Conservation (phyloP, 2,329 filamentous ascomycete genomes). For the Aspergillus sclerotialis region DNA sequence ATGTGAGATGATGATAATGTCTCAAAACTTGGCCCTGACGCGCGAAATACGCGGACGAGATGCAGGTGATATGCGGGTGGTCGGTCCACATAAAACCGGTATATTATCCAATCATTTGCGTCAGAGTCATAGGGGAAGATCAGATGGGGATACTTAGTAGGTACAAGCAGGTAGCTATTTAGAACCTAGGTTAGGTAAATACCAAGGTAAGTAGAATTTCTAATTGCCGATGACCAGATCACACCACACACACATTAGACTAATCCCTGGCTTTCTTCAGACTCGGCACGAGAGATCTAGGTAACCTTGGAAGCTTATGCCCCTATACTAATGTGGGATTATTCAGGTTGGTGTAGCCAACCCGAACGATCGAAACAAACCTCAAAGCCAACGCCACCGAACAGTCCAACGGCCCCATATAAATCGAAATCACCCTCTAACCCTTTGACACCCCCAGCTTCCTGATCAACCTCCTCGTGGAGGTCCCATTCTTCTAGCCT, state of each 20-base stretch:
- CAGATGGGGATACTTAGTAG: no score
- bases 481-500: constrained; percentile 50
- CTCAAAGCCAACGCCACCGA: constrained; percentile 57
- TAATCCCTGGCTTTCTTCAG: no score
- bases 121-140: not conserved
- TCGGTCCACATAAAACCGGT: not conserved
- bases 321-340: no score
- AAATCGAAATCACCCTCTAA: constrained; percentile 62
- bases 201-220: no score
- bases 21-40: no score
- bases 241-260: no score
- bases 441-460: constrained; percentile 55
- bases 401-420: constrained; percentile 54
- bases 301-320: no score
- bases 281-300: no score
- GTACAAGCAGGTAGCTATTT: no score
- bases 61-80: not conserved
- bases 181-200: no score
- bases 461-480: constrained; percentile 52
- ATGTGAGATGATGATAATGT: no score
- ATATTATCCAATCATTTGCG: not conserved
- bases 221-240: no score
- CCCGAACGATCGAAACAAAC: constrained; percentile 43
- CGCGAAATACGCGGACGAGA: not conserved
- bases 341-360: constrained; percentile 40